Base-by-base conservation (phyloP, 257 asterid species). In the Gynochthodes officinalis region DNA sequence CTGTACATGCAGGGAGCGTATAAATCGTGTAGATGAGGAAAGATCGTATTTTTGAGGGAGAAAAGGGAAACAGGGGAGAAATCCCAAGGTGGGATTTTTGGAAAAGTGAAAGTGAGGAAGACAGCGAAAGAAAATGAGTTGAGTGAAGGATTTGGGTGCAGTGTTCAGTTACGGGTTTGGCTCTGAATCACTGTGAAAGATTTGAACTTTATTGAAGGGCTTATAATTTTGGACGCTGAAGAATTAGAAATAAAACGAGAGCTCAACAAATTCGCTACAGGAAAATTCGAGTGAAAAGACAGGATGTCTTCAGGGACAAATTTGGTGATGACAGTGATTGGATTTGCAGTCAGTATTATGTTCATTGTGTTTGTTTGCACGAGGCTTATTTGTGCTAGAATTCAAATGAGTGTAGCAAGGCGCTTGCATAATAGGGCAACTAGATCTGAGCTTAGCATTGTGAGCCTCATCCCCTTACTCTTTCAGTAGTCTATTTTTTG, bases 261-360 rank as follows among this genome's bases (percentile, higher is more conserved):
- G 44, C 54, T 50, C 77, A 43, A 48, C n/a, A 48, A 64, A 74
- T 79, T 65, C 60, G 73, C 60, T 69, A 70, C 73, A 78, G 78
- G 64, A 69, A 21, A 42, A 61, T n/a, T 54, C 18, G 39, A 61
- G 76, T 30, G 75, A 67, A 35, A 63, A 33, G 75, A 33, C 79
- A 85, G 77, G 89, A 88, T 82, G 79, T 83, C 90, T 86, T 73
- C 90, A 12, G 83, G 91, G 76, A 81, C 76, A 70, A 88, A 89
- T 85, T 82, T 91, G 84, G 95, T 91, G 86, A 91, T 91, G 97
- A 89, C 95, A 64, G 96, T 86, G 82, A 89, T 88, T 67, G 97
- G 97, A 59, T 91, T 89, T 84, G 80, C 87, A 49, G 86, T 86
- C 9, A 91, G 97, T 79, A 83, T 83, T 48, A 70, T 83, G 89